Conservation (phyloP, 805 yeast genomes). For the Phaffomyces thermotolerans region DNA sequence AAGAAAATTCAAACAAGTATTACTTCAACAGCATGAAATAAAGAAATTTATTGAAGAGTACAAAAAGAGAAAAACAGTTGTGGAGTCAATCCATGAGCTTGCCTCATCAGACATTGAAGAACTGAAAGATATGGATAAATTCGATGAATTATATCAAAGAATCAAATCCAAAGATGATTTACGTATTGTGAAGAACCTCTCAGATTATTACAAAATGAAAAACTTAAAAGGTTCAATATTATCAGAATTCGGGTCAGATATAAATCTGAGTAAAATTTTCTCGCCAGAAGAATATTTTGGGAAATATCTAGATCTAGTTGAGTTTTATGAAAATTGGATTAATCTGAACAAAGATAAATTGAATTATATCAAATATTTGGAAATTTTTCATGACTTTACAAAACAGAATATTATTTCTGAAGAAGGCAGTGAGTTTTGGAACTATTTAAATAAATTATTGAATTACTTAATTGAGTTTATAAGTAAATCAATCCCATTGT, state of each 20-base stretch:
- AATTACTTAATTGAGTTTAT: slow-evolving; percentile 46
- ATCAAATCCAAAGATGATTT: slow-evolving; percentile 19
- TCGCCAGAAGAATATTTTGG: slow-evolving; percentile 60
- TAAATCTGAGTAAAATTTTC: slow-evolving; percentile 45
- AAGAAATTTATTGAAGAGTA: slow-evolving; percentile 42
- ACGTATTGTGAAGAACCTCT: slow-evolving; percentile 17
- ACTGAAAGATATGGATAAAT: slow-evolving; percentile 25
- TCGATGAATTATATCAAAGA: slow-evolving; percentile 30
- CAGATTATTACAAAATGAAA: slow-evolving; percentile 14
- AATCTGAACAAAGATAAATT: slow-evolving; percentile 32
- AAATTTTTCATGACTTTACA: slow-evolving; percentile 35
- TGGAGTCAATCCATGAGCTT: not conserved
- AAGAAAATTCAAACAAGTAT: slow-evolving; percentile 42
- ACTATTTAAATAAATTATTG: slow-evolving; percentile 39
- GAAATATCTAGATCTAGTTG: slow-evolving; percentile 48
- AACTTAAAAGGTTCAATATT: slow-evolving; percentile 26
- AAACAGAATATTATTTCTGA: slow-evolving; percentile 18
- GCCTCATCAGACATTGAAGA: not conserved
- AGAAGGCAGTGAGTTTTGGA: slow-evolving; percentile 9
- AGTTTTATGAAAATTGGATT: slow-evolving; percentile 47
- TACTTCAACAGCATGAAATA: slow-evolving; percentile 65
- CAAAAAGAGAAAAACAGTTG: slow-evolving; percentile 23
- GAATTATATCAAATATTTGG: slow-evolving; percentile 46
- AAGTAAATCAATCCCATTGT: slow-evolving; percentile 41
- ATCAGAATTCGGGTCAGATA: slow-evolving; percentile 42